Base-by-base conservation (phyloP, 1,139 yeast genomes). In the Groenewaldozyma auringiensis region DNA sequence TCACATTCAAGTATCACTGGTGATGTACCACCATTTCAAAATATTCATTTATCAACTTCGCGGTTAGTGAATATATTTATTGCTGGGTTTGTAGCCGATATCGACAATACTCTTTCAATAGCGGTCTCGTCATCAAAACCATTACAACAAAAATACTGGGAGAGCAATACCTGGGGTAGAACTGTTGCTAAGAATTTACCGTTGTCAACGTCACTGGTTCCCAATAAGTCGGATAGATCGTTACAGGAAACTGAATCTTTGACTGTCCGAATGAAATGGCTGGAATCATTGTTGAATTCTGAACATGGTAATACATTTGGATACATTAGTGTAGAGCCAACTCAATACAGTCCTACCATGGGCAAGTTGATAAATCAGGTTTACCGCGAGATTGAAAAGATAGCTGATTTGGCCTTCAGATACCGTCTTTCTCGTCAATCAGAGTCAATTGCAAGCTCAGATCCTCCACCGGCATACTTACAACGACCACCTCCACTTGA, bases 71-170 rank as follows among this genome's bases (percentile, higher is more conserved):
- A 42, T 20, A 72, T 72, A 37, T 69, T 78, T 47, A 65, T 71
- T 1, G 62, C 79, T 2, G 56, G 75, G 1, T 74, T 72, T 55
- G 68, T 77, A 4, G 67, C 78, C 60, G 88, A 81, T 57, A 65
- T 76, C 2, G 55, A 81, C 22, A 86, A 81, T 52, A 56, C 65
- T 6, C 13, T 35, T 8, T 35, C 38, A 17, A 35, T 35, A 35
- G 16, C 21, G 8, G 11, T 20, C 11, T 33, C 18, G 9, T 4
- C 13, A 9, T 4, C 21, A 14, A 35, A 11, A 17, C 21, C 4
- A 14, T 20, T 17, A 18, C 20, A 11, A 18, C 11, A 3, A 18
- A 16, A 35, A 20, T 35, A 14, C 14, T 35, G 38, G 38, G 9
- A 25, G 11, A 25, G 29, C 11, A 25, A 25, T 25, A 25, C 29